Conservation (phyloP, 2,329 filamentous ascomycete species). For the Cercospora sesami region DNA sequence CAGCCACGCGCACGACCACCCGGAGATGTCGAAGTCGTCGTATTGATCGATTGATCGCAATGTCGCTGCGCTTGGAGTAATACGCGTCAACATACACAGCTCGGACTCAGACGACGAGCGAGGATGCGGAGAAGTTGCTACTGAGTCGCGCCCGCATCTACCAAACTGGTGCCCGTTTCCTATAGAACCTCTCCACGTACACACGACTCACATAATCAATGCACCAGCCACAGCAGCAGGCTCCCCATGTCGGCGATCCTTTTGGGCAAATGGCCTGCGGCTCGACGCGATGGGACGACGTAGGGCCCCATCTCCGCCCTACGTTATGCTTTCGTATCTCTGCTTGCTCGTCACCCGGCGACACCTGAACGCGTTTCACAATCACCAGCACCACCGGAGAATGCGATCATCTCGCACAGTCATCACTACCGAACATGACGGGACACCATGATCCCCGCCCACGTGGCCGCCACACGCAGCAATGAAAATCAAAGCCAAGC, state of each 20-base stretch:
- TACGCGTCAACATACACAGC: background rate
- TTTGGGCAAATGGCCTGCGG: background rate
- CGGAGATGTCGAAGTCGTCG: background rate
- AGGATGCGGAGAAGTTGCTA: background rate
- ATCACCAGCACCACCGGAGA: background rate
- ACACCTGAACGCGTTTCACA: background rate
- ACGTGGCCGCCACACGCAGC: background rate
- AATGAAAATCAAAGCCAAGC: background rate
- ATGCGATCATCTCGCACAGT: background rate
- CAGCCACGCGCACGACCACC: background rate
- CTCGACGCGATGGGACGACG: background rate
- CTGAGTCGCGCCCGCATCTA: background rate
- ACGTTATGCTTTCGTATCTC: background rate
- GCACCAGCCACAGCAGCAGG: background rate
- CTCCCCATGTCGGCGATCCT: background rate
- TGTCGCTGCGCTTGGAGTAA: background rate
- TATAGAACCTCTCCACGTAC: background rate
- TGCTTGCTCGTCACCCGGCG: background rate
- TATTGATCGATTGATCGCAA: background rate
- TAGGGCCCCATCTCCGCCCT: background rate
- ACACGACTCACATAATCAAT: background rate
- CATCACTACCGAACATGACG: background rate
- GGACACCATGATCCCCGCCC: background rate
- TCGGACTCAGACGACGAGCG: background rate
- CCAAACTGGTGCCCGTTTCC: background rate